Conservation (phyloP, 208 protist genomes). For the Acanthamoeba culbertsoni region DNA sequence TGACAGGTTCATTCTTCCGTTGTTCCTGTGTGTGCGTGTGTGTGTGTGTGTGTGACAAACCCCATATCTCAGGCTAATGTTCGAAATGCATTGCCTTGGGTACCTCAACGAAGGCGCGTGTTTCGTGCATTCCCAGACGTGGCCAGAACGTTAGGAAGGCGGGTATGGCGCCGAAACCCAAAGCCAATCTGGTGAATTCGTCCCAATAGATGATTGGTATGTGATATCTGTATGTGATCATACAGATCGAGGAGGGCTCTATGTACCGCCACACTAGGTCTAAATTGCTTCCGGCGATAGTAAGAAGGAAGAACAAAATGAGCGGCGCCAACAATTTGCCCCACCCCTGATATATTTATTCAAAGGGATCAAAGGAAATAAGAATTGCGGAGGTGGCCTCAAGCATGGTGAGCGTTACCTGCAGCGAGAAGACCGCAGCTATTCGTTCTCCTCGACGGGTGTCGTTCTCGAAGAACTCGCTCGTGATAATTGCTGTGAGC, state of each 20-base stretch:
- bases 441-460: constrained; percentile 54
- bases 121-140: constrained; percentile 23
- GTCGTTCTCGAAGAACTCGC: constrained; percentile 62
- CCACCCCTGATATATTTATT: background rate
- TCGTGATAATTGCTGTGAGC: constrained; percentile 72
- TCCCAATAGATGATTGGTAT: background rate
- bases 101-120: background rate
- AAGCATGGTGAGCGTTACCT: constrained; percentile 55
- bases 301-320: background rate
- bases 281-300: background rate
- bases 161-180: background rate
- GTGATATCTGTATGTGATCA: background rate
- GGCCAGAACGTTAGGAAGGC: constrained; percentile 15
- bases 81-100: background rate
- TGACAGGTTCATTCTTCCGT: background rate
- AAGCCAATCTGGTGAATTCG: background rate
- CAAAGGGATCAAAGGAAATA: background rate
- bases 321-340: background rate
- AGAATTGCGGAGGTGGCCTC: constrained; percentile 48
- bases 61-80: background rate
- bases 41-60: too few relatives aligned
- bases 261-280: constrained; percentile 17
- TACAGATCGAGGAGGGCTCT: background rate
- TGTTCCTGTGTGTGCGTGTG: background rate
- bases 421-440: constrained; percentile 75